Conservation (phyloP, 345 rosid genomes). For the Sapria himalayana region DNA sequence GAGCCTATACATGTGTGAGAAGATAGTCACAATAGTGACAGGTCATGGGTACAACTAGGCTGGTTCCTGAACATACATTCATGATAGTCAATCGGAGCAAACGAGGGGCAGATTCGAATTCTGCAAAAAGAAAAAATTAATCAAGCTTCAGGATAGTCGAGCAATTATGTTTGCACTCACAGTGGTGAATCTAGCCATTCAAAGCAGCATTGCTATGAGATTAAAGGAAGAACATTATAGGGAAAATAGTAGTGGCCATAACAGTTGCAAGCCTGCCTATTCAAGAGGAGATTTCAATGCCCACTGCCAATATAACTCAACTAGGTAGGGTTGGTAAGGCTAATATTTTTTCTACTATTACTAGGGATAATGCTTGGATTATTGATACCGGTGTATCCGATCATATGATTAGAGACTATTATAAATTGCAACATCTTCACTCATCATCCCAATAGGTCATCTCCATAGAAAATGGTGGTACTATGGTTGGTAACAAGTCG, state of each 20-base stretch:
- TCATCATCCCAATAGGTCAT: not conserved
- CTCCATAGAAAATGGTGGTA: not conserved
- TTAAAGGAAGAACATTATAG: not conserved
- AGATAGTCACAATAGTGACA: not conserved
- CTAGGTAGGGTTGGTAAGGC: too few species aligned
- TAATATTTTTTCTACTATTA: not conserved
- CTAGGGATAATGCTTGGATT: not conserved
- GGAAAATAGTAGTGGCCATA: not conserved
- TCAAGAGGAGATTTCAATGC: not conserved
- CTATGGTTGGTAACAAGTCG: too few species aligned
- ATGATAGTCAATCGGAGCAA: not conserved
- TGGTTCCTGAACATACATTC: not conserved
- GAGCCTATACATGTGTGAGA: not conserved
- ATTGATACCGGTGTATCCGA: too few species aligned
- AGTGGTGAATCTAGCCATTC: not conserved
- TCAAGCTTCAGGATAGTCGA: not conserved
- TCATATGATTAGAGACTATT: not conserved
- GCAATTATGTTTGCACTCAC: not conserved
- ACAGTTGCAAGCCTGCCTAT: not conserved
- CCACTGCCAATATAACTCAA: not conserved
- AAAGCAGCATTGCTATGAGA: not conserved
- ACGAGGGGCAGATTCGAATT: not conserved
- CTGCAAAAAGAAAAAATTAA: not conserved
- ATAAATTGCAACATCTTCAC: not conserved
- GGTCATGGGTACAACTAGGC: not conserved